Evolutionary conservation across 2,329 filamentous ascomycete genomes (phyloP).

Genomic region (Escovopsis sp.): DNA sequence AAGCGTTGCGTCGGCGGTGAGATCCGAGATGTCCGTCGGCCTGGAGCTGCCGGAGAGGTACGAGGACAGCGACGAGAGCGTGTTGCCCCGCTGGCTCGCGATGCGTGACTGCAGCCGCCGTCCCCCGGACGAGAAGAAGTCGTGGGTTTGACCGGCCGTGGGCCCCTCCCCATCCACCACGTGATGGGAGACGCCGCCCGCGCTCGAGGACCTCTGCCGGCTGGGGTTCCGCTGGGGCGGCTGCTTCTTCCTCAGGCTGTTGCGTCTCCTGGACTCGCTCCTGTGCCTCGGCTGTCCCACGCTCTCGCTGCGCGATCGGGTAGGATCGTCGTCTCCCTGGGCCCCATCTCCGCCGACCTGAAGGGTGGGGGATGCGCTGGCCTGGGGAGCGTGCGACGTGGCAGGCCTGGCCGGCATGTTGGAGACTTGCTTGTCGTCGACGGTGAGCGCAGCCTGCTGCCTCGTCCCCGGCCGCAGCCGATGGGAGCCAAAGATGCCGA

Average conservation of each 20-base stretch:
- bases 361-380: conserved; percentile 48
- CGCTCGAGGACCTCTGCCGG: conserved; percentile 30
- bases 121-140: conserved; percentile 29
- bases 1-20: conserved; percentile 25
- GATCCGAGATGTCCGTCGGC: conserved; percentile 25
- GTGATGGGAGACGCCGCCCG: conserved; percentile 22
- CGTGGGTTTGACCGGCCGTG: conserved; percentile 23
- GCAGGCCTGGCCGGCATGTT: conserved; percentile 16
- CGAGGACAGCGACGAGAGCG: conserved; percentile 31
- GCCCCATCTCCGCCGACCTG: conserved; percentile 53
- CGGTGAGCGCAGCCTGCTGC: conserved; percentile 26
- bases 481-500: conserved; percentile 59
- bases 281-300: conserved; percentile 20
- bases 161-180: conserved; percentile 36
- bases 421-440: conserved; percentile 22
- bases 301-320: conserved; percentile 21
- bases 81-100: conserved; percentile 28
- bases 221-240: conserved; percentile 34
- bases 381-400: conserved; percentile 30
- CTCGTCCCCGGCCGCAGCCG: conserved; percentile 28
- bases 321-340: conserved; percentile 23
- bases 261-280: conserved; percentile 33
- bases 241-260: conserved; percentile 34
- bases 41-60: conserved; percentile 27
- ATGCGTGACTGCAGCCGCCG: conserved; percentile 23